Evolutionary conservation across 352 stramenopile genomes (phyloP).

Genomic region (Globisporangium acanthophoron): DNA sequence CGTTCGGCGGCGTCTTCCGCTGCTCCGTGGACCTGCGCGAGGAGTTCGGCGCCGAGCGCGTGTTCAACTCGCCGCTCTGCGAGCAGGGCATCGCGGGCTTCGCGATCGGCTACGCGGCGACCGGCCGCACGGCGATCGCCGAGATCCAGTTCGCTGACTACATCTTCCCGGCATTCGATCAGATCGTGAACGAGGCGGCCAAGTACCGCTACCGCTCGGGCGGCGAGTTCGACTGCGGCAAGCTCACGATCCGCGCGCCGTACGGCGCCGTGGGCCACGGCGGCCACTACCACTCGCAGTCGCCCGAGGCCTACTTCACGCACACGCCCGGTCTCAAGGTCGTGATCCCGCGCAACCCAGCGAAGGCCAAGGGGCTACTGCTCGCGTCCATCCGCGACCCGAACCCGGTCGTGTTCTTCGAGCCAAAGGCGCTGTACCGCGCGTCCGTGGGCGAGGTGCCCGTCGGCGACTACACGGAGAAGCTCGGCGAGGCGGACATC

Average conservation of each 20-base stretch:
- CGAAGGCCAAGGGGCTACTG: conserved; percentile 95
- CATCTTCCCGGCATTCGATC: conserved; percentile 96
- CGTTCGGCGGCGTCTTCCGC: conserved; percentile 98
- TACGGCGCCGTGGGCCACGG: conserved; percentile 94
- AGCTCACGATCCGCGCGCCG: conserved; percentile 93
- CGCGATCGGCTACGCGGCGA: conserved; percentile 96
- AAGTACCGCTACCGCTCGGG: conserved; percentile 98
- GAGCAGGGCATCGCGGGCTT: conserved; percentile 95
- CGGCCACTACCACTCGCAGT: conserved; percentile 94
- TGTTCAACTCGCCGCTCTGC: conserved; percentile 96
- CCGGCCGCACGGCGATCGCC: conserved; percentile 94
- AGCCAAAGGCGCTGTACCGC: conserved; percentile 98
- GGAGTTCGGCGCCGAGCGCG: conserved; percentile 91
- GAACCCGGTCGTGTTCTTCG: conserved; percentile 97
- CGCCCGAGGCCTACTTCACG: conserved; percentile 95
- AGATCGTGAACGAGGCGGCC: conserved; percentile 97
- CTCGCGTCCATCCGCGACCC: conserved; percentile 94
- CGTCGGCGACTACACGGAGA: conserved; percentile 92
- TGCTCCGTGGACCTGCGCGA: conserved; percentile 93
- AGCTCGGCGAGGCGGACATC: conserved; percentile 93
- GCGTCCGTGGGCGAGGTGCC: conserved; percentile 94
- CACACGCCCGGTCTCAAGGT: conserved; percentile 97
- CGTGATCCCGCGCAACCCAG: conserved; percentile 93
- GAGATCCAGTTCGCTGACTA: conserved; percentile 99
- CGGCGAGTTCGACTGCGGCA: conserved; percentile 97